Conservation (phyloP, 129 eudicot species). For the sunflower (Helianthus annuus) region HanXRQr2.0-SUNRISE NC_035446.2:128441751-128442250, state of each 20-base stretch:
- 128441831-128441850: conserved; percentile 57
- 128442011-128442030: neutral
- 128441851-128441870: conserved; percentile 54
- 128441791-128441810: conserved; percentile 64
- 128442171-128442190: conserved; percentile 62
- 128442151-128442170: conserved; percentile 33
- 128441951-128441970: conserved; percentile 22
- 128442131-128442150: neutral
- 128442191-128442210: conserved; percentile 46
- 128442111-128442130: neutral
- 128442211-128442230: neutral
- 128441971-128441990: conserved; percentile 7
- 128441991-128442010: conserved; percentile 4
- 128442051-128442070: conserved; percentile 28
- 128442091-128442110: conserved; percentile 2
- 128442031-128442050: neutral
- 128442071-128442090: conserved; percentile 1
- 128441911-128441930: conserved; percentile 28
- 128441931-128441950: neutral
- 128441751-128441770: conserved; percentile 46
- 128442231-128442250: conserved; percentile 34
- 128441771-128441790: conserved; percentile 52
- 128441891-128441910: conserved; percentile 58
- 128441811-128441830: conserved; percentile 69
- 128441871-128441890: conserved; percentile 34